A percentile compares a stretch with the other conserved stretches of the same genome.
These are phyloP conservation scores for Pythium rhizo-oryzae DNA, from an alignment of 352 stramenopile genomes.

Conservation along the genomic window DNA sequence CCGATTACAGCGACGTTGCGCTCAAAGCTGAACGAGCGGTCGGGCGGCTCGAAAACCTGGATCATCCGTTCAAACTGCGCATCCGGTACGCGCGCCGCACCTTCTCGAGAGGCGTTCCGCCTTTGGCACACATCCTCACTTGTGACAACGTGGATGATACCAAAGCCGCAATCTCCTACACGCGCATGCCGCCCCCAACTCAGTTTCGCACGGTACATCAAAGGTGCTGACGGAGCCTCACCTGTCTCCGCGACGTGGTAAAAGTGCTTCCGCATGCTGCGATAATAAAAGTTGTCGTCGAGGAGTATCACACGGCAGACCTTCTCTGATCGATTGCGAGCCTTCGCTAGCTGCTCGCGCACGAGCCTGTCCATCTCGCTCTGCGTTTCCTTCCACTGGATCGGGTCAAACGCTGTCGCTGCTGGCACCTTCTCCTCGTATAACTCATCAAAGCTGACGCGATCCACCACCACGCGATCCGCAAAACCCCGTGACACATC, in stretches of 20 bases:
- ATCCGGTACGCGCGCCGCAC: constrained; percentile 38
- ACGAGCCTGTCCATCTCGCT: constrained; percentile 44
- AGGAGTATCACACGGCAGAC: constrained; percentile 49
- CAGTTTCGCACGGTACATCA: neutral
- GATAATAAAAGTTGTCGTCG: constrained; percentile 76
- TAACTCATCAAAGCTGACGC: constrained; percentile 66
- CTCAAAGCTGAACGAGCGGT: constrained; percentile 13
- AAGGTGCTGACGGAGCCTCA: constrained; percentile 17
- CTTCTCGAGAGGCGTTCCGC: constrained; percentile 43
- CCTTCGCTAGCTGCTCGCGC: constrained; percentile 11
- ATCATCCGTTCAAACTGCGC: constrained; percentile 55
- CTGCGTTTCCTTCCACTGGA: constrained; percentile 57
- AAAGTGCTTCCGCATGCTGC: constrained; percentile 72
- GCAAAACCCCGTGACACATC: neutral
- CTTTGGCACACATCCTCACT: constrained; percentile 33
- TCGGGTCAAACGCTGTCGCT: constrained; percentile 41
- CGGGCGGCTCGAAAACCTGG: constrained; percentile 43
- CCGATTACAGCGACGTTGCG: constrained; percentile 24
- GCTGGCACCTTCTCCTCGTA: constrained; percentile 24
- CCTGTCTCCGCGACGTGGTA: constrained; percentile 51
- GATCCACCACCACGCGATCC: constrained; percentile 21
- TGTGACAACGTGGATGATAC: constrained; percentile 19
- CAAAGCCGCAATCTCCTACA: constrained; percentile 15
- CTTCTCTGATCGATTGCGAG: neutral
- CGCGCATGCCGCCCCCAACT: neutral